Evolutionary conservation across 2,329 filamentous ascomycete genomes (phyloP).

Genomic region (Curvularia sp.): DNA sequence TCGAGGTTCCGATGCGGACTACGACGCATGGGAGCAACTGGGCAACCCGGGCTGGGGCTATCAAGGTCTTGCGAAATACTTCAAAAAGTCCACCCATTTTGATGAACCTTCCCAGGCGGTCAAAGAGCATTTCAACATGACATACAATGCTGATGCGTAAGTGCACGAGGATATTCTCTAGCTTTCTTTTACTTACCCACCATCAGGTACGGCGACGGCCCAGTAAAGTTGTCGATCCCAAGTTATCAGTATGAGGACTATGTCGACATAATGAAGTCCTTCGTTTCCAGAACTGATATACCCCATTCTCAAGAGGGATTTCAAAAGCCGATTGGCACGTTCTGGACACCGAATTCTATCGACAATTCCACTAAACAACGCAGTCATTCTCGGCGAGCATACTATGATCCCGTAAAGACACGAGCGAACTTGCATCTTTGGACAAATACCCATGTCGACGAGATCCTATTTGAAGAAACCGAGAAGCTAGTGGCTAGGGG

Average conservation of each 20-base stretch:
- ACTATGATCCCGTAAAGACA: constrained; percentile 24
- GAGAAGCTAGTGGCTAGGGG: no score
- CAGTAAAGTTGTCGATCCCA: constrained; percentile 14
- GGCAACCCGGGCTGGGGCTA: no score
- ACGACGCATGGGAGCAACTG: no score
- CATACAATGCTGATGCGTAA: no score
- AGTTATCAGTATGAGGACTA: constrained; percentile 24
- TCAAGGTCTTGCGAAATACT: no score
- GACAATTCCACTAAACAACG: constrained; percentile 20
- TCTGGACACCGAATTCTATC: constrained; percentile 34
- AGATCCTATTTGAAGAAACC: no score
- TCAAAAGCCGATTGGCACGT: constrained; percentile 31
- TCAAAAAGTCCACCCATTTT: no score
- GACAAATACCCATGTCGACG: constrained; percentile 13
- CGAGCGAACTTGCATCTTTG: constrained; percentile 22
- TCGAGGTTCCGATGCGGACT: no score
- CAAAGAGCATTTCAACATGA: no score
- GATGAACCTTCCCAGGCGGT: no score
- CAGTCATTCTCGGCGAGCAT: constrained; percentile 13
- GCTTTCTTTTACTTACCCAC: no score
- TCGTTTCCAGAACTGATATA: constrained; percentile 11
- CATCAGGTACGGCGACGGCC: constrained; percentile 22
- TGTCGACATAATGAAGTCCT: constrained; percentile 15
- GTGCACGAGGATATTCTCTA: no score
- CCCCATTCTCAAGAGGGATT: constrained; percentile 20